phyloP scores from a whole-genome alignment of 2,329 filamentous ascomycete species.

The Botrytis porri region DNA sequence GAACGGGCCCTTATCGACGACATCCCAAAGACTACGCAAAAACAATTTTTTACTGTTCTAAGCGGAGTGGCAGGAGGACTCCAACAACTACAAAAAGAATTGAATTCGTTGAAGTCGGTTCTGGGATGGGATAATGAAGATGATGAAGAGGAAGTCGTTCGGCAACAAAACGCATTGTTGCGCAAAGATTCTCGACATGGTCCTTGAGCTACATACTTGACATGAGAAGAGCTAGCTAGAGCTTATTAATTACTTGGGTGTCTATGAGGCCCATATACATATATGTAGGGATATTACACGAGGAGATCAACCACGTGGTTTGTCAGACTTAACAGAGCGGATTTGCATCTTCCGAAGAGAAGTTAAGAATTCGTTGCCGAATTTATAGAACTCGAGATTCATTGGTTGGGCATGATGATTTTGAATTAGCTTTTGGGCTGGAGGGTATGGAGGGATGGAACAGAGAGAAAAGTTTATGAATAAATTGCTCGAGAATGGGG shows the following conservation, averaged over 20 bases:
- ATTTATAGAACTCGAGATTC: background rate
- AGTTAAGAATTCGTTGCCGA: background rate
- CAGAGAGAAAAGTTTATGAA: background rate
- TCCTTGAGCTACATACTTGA: background rate
- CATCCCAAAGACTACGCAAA: slow-evolving; percentile 28
- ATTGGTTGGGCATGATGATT: background rate
- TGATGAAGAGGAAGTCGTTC: background rate
- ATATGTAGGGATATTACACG: background rate
- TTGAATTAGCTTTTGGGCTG: background rate
- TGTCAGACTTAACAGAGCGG: background rate
- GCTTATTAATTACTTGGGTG: background rate
- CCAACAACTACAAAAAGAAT: slow-evolving; percentile 30
- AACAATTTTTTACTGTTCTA: slow-evolving; percentile 30
- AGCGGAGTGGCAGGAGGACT: slow-evolving; percentile 30
- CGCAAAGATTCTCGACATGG: background rate
- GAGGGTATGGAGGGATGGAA: background rate
- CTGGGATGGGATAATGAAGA: slow-evolving; percentile 31
- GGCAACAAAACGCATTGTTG: background rate
- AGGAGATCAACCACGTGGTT: background rate
- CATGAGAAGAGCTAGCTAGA: background rate
- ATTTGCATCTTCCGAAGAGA: background rate
- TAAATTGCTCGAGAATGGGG: background rate
- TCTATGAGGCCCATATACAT: background rate
- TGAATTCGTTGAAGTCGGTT: slow-evolving; percentile 29
- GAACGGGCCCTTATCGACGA: slow-evolving; percentile 25